phyloP scores from a whole-genome alignment of 129 eudicot genomes.

The carrot (Daucus carota) region DH1_v3.0 NC_030384.2:47876501-47877000 shows the following conservation, averaged over 20 bases:
- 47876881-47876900: neutral
- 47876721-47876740: neutral
- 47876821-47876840: neutral
- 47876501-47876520: constrained; percentile 10
- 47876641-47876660: constrained; percentile 8
- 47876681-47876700: neutral
- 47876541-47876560: neutral
- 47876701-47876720: neutral
- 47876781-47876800: constrained; percentile 3
- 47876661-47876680: neutral
- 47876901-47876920: constrained; percentile 4
- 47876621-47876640: too few relatives aligned
- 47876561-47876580: neutral
- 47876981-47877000: neutral
- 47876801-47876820: neutral
- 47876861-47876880: neutral
- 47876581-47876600: constrained; percentile 6
- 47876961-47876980: neutral
- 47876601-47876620: constrained; percentile 10
- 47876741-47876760: constrained; percentile 7
- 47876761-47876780: neutral
- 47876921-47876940: neutral
- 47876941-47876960: constrained; percentile 20
- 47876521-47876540: constrained; percentile 3
- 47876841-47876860: neutral